A percentile compares a stretch with the other conserved stretches of the same genome.
Conservation (phyloP, 495 filamentous ascomycete species). For the Neurospora sp. region DNA sequence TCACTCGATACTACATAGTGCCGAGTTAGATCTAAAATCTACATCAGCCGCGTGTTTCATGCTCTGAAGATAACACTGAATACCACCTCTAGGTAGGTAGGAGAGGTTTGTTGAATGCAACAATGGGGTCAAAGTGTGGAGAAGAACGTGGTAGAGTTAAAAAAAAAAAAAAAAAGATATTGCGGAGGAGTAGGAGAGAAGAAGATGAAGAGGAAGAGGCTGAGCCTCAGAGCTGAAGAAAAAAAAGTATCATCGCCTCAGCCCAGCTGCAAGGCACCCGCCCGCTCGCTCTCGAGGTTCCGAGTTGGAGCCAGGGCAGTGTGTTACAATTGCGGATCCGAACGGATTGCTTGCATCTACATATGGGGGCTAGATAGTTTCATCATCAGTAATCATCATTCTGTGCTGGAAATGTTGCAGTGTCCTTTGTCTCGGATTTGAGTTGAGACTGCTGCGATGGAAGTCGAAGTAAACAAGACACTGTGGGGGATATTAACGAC, state of each 20-base stretch:
- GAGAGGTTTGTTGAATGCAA: too few relatives aligned
- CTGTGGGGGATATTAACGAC: background rate
- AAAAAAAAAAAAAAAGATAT: background rate
- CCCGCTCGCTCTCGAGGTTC: background rate
- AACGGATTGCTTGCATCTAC: background rate
- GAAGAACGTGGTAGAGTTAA: too few relatives aligned
- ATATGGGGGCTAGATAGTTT: background rate
- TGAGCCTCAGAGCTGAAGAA: background rate
- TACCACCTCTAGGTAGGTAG: too few relatives aligned
- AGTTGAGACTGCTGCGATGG: background rate
- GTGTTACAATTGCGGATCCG: background rate
- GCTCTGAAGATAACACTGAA: too few relatives aligned
- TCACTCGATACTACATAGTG: too few relatives aligned
- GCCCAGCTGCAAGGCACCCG: background rate
- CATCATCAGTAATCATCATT: background rate
- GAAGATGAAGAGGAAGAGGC: background rate
- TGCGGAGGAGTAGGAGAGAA: background rate
- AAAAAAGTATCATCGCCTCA: background rate
- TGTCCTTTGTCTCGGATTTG: background rate
- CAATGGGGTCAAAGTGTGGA: too few relatives aligned
- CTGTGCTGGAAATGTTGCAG: background rate
- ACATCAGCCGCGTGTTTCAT: too few relatives aligned
- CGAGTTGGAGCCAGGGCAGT: background rate
- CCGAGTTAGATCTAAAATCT: too few relatives aligned
- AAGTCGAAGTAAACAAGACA: background rate